Conservation (phyloP, 805 yeast genomes). For the Saccharomycopsis synnaedendra region DNA sequence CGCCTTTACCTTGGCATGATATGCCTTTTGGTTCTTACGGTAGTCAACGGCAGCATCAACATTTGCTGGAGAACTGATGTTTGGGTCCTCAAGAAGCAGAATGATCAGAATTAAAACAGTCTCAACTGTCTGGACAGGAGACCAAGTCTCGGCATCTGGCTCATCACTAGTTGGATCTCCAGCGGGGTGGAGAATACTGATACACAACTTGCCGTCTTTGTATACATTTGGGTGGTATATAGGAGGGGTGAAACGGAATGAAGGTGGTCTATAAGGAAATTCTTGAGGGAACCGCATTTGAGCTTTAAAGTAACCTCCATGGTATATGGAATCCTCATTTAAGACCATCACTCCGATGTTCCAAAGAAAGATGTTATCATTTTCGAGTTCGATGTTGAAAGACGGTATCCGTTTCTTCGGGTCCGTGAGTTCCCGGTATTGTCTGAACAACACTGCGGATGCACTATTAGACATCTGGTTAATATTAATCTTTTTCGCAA, state of each 20-base stretch:
- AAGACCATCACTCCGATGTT: conserved; percentile 88
- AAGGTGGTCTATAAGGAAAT: conserved; percentile 89
- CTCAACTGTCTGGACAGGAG: conserved; percentile 88
- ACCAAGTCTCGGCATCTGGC: conserved; percentile 91
- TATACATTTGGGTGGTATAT: conserved; percentile 94
- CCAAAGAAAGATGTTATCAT: conserved; percentile 57
- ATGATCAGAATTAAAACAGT: conserved; percentile 82
- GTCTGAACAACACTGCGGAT: conserved; percentile 82
- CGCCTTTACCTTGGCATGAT: conserved; percentile 60
- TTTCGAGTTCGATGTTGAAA: conserved; percentile 58
- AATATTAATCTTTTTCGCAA: too few species aligned
- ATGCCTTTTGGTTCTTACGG: conserved; percentile 69
- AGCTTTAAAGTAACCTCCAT: conserved; percentile 91
- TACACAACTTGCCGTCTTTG: conserved; percentile 86
- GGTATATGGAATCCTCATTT: conserved; percentile 79
- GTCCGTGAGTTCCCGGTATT: conserved; percentile 85
- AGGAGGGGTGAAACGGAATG: conserved; percentile 84
- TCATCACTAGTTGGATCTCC: conserved; percentile 88
- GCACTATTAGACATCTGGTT: conserved; percentile 25
- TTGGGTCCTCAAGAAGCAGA: conserved; percentile 87
- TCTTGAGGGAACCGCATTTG: conserved; percentile 89
- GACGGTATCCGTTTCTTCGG: conserved; percentile 73
- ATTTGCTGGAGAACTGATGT: conserved; percentile 87
- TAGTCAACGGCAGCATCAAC: conserved; percentile 91
- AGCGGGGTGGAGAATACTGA: conserved; percentile 82